These are phyloP conservation scores for Pseudogymnoascus sp. DNA, from an alignment of 2,329 filamentous ascomycete genomes.

Conservation along the genomic window DNA sequence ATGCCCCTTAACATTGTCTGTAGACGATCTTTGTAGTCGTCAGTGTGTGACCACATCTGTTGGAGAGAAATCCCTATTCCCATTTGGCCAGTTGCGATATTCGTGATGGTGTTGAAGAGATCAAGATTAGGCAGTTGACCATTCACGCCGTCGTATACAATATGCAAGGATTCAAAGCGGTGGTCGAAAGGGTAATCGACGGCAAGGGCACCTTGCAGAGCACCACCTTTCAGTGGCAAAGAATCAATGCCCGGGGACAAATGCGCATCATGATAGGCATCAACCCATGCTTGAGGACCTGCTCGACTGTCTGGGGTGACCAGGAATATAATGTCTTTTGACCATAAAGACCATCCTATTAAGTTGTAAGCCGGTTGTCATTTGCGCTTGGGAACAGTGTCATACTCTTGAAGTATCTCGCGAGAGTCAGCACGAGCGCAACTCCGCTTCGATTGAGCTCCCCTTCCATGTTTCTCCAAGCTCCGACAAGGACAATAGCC, in stretches of 20 bases:
- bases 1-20: constrained; percentile 87
- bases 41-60: constrained; percentile 69
- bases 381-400: not conserved
- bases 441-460: constrained; percentile 81
- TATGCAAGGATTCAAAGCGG: constrained; percentile 77
- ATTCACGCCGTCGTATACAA: constrained; percentile 92
- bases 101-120: constrained; percentile 85
- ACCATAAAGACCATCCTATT: constrained; percentile 89
- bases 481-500: constrained; percentile 84
- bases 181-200: constrained; percentile 83
- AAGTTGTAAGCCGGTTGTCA: constrained; percentile 10
- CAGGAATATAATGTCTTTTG: constrained; percentile 93
- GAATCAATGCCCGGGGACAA: constrained; percentile 60
- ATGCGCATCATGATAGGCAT: constrained; percentile 92
- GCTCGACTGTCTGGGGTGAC: constrained; percentile 81
- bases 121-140: constrained; percentile 93
- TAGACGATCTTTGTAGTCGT: constrained; percentile 72
- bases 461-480: constrained; percentile 75
- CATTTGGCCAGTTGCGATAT: constrained; percentile 86
- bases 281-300: constrained; percentile 92
- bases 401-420: constrained; percentile 84
- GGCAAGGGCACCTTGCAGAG: constrained; percentile 85
- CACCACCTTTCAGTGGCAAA: constrained; percentile 82
- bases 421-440: constrained; percentile 74
- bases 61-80: constrained; percentile 77